phyloP scores from a whole-genome alignment of 2,329 filamentous ascomycete genomes.

The Orbilia javanica region DNA sequence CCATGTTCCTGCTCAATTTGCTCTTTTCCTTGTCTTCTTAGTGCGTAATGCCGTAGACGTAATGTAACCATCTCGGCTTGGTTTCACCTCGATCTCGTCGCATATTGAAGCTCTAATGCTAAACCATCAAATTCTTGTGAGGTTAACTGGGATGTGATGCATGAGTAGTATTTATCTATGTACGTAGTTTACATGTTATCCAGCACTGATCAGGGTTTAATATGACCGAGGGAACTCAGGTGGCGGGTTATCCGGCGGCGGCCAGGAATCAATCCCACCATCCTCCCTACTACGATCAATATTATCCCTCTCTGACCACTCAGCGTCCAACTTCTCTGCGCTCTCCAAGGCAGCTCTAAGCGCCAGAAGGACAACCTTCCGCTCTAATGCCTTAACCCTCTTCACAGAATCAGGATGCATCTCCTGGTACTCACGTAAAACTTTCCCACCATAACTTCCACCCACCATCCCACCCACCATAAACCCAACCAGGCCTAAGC shows the following conservation, averaged over 20 bases:
- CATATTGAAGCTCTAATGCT: neutral
- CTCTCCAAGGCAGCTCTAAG: neutral
- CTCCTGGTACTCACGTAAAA: neutral
- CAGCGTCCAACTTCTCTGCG: conserved; percentile 19
- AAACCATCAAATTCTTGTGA: neutral
- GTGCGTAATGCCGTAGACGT: too few relatives aligned
- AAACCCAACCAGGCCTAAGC: neutral
- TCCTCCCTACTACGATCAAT: neutral
- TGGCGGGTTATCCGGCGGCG: neutral
- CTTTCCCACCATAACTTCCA: neutral
- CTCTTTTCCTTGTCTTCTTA: too few relatives aligned
- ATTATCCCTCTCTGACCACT: conserved; percentile 1
- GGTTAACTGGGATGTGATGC: neutral
- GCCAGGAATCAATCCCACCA: conserved; percentile 13
- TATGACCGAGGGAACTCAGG: conserved; percentile 12
- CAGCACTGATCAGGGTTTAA: neutral
- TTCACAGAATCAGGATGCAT: conserved; percentile 5
- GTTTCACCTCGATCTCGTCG: too few relatives aligned
- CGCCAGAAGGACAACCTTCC: neutral
- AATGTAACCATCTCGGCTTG: too few relatives aligned
- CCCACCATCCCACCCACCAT: neutral
- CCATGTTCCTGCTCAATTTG: neutral
- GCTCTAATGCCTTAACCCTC: neutral
- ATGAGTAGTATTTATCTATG: neutral
- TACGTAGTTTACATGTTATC: neutral